These are phyloP conservation scores for Saccharomycopsis javanensis DNA, from an alignment of 805 yeast genomes.

Conservation along the genomic window DNA sequence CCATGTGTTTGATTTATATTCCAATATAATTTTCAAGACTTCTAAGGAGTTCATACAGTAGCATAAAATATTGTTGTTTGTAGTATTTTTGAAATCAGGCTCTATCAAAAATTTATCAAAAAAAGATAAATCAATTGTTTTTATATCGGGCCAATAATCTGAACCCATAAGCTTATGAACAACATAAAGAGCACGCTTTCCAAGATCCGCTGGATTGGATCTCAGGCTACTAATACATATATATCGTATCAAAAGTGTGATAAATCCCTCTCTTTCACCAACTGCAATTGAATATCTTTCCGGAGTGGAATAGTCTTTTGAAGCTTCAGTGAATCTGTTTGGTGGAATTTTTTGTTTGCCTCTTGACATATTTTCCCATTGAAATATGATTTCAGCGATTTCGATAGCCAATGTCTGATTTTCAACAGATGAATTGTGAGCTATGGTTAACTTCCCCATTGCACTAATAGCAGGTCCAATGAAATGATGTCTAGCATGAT, in stretches of 20 bases:
- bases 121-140: conserved; percentile 69
- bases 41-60: conserved; percentile 86
- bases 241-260: conserved; percentile 79
- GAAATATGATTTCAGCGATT: conserved; percentile 70
- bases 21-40: conserved; percentile 74
- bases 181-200: conserved; percentile 74
- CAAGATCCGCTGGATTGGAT: conserved; percentile 73
- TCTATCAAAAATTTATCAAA: conserved; percentile 81
- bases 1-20: conserved; percentile 76
- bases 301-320: conserved; percentile 33
- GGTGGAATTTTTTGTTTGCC: conserved; percentile 10
- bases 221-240: conserved; percentile 80
- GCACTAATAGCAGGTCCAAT: conserved; percentile 83
- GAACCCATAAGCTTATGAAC: conserved; percentile 64
- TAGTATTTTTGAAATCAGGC: conserved; percentile 44
- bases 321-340: conserved; percentile 27
- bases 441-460: conserved; percentile 78
- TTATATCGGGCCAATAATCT: conserved; percentile 77
- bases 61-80: conserved; percentile 47
- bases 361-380: conserved; percentile 65
- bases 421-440: conserved; percentile 69
- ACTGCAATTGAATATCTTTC: conserved; percentile 56
- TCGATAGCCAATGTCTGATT: conserved; percentile 83
- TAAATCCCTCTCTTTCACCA: conserved; percentile 78
- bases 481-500: conserved; percentile 78